Conservation (phyloP, 192 early-diverging fungal species). For the Borealophlyctis nickersoniae region DNA sequence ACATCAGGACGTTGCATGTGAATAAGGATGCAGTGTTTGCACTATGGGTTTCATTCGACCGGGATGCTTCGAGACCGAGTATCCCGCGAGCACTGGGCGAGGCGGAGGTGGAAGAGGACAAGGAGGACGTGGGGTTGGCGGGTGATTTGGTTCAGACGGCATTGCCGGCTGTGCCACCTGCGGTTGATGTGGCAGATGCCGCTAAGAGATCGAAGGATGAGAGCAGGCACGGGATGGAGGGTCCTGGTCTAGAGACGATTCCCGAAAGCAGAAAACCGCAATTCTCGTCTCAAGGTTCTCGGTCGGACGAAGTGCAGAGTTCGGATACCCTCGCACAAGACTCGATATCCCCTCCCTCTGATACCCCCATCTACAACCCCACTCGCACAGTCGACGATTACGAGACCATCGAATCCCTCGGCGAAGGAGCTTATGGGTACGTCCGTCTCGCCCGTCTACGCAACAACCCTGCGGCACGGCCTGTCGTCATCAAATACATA, state of each 20-base stretch:
- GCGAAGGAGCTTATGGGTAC: conserved; percentile 70
- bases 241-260: too few species aligned
- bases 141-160: neutral
- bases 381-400: conserved; percentile 53
- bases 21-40: conserved; percentile 50
- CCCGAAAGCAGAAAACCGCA: too few species aligned
- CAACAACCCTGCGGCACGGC: conserved; percentile 32
- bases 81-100: conserved; percentile 16
- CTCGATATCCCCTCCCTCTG: too few species aligned
- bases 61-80: conserved; percentile 40
- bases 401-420: conserved; percentile 54
- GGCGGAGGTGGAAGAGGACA: neutral
- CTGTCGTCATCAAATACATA: conserved; percentile 70
- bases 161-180: conserved; percentile 23
- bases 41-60: conserved; percentile 64
- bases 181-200: conserved; percentile 1
- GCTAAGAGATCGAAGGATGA: conserved; percentile 16
- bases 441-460: conserved; percentile 62
- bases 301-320: too few species aligned
- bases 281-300: too few species aligned
- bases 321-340: too few species aligned
- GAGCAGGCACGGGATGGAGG: conserved; percentile 25
- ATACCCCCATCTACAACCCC: too few species aligned
- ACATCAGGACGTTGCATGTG: conserved; percentile 53
- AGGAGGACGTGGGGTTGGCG: conserved; percentile 14